A percentile compares a stretch with the other conserved stretches of the same genome.
phyloP scores from a whole-genome alignment of 768 basidiomycete genomes.

The Boletus sp. region DNA sequence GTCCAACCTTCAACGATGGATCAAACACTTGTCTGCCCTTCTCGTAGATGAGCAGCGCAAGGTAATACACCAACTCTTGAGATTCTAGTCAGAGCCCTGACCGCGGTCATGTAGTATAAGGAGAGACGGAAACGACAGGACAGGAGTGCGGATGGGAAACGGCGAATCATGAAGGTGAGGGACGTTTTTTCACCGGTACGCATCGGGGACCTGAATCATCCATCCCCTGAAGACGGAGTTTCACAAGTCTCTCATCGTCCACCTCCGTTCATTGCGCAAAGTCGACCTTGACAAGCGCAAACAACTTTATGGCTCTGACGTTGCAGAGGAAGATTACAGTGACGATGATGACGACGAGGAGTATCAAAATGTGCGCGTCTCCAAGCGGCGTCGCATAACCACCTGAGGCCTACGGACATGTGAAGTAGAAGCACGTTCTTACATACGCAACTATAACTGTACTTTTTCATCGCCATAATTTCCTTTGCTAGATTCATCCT shows the following conservation, averaged over 20 bases:
- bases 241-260: constrained; percentile 55
- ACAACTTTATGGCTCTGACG: constrained; percentile 41
- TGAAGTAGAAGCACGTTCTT: constrained; percentile 20
- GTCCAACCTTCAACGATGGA: constrained; percentile 60
- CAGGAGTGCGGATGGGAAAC: constrained; percentile 44
- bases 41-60: constrained; percentile 68
- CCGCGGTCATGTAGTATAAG: constrained; percentile 45
- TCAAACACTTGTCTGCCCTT: constrained; percentile 59
- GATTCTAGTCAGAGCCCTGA: constrained; percentile 7
- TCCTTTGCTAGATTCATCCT: constrained; percentile 28
- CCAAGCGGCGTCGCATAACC: constrained; percentile 32
- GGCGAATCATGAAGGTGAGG: constrained; percentile 60
- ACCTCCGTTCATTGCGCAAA: constrained; percentile 62
- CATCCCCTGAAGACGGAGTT: constrained; percentile 56
- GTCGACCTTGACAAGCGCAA: constrained; percentile 52
- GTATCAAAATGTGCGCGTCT: constrained; percentile 29
- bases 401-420: constrained; percentile 22
- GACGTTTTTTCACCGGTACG: not conserved
- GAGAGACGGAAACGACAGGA: constrained; percentile 60
- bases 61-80: constrained; percentile 36
- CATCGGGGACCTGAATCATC: not conserved
- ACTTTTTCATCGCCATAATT: constrained; percentile 28
- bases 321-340: constrained; percentile 36
- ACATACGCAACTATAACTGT: constrained; percentile 27
- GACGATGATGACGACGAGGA: constrained; percentile 37